phyloP scores from a whole-genome alignment of 2,329 filamentous ascomycete species.

The Colletotrichum abscissum region DNA sequence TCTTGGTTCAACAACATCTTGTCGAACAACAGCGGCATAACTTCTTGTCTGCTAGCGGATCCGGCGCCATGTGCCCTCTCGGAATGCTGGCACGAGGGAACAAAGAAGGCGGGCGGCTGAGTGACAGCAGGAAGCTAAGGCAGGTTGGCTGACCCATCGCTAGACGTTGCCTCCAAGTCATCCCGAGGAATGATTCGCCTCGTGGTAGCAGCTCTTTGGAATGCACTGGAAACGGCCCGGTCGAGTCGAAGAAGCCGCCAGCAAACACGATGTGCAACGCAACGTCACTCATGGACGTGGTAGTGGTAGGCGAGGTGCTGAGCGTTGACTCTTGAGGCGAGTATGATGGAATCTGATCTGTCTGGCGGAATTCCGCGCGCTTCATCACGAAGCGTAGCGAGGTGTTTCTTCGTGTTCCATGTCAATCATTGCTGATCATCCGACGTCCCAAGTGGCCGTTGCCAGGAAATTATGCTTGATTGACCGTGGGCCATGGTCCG shows the following conservation, averaged over 20 bases:
- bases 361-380: constrained; percentile 17
- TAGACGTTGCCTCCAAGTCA: constrained; percentile 1
- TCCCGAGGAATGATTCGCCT: constrained; percentile 17
- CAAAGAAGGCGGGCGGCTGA: neutral
- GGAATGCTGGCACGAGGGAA: constrained; percentile 12
- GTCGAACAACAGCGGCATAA: neutral
- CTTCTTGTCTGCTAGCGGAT: neutral
- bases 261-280: constrained; percentile 1
- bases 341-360: neutral
- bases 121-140: constrained; percentile 7
- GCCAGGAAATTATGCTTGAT: constrained; percentile 22
- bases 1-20: neutral
- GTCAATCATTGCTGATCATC: constrained; percentile 16
- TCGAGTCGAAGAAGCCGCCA: neutral
- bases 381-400: neutral
- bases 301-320: neutral
- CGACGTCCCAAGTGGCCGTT: neutral
- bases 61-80: neutral
- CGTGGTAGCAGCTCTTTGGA: constrained; percentile 20
- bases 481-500: constrained; percentile 6
- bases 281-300: neutral
- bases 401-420: neutral
- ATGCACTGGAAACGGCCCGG: constrained; percentile 27
- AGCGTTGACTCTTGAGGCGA: neutral
- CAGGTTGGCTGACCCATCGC: constrained; percentile 13